Evolutionary conservation across 2,329 filamentous ascomycete species (phyloP).

Genomic region (Scedosporium boydii): DNA sequence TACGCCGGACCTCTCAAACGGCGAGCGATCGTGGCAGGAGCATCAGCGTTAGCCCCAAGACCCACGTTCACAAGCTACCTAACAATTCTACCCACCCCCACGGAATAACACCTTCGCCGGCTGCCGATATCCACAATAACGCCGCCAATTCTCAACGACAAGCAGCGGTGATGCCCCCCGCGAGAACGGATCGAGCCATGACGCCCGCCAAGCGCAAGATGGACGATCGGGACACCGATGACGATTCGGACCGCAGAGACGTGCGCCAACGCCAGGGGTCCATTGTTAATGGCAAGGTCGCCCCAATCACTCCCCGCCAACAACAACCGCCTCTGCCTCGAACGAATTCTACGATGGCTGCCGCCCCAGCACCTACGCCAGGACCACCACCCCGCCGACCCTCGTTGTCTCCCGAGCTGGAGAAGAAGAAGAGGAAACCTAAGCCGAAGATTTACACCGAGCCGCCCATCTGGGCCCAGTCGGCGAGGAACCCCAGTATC

Average conservation of each 20-base stretch:
- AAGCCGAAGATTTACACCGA: conserved; percentile 5
- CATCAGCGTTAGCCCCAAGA: conserved; percentile 72
- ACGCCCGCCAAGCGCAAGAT: conserved; percentile 31
- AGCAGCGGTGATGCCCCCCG: neutral
- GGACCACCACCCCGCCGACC: neutral
- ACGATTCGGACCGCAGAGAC: neutral
- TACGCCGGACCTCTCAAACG: conserved; percentile 40
- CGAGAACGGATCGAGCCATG: conserved; percentile 11
- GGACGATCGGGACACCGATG: conserved; percentile 21
- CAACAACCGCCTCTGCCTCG: neutral
- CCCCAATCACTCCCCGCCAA: neutral
- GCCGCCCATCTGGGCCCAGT: conserved; percentile 5
- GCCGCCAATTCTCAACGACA: conserved; percentile 2
- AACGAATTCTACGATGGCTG: neutral
- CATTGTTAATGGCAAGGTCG: conserved; percentile 1
- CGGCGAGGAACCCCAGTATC: neutral
- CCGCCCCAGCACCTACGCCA: neutral
- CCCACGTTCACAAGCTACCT: conserved; percentile 45
- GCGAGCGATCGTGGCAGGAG: conserved; percentile 59
- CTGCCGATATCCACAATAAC: neutral
- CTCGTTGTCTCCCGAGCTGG: neutral
- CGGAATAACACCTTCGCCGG: neutral
- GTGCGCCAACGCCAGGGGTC: conserved; percentile 3
- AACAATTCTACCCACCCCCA: conserved; percentile 26
- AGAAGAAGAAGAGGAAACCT: neutral